A percentile compares a stretch with the other conserved stretches of the same genome.
Evolutionary conservation across 495 filamentous ascomycete species (phyloP).

Genomic region (Extremus antarcticus): DNA sequence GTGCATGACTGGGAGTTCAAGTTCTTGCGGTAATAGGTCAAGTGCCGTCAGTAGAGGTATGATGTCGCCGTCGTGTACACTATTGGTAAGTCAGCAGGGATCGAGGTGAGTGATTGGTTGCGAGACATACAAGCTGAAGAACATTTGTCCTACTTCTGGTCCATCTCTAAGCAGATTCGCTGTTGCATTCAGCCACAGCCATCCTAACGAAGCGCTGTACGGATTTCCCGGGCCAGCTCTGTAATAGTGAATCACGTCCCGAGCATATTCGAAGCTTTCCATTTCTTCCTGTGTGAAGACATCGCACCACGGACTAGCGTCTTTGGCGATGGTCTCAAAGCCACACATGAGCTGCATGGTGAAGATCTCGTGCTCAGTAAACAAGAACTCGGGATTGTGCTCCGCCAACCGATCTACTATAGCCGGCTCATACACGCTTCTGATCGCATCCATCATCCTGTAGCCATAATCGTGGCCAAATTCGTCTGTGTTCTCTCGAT

Average conservation of each 20-base stretch:
- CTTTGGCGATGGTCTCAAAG: slow-evolving; percentile 45
- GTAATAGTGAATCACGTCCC: slow-evolving; percentile 51
- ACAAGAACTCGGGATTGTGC: slow-evolving; percentile 33
- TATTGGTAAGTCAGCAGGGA: slow-evolving; percentile 12
- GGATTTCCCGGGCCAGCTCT: slow-evolving; percentile 48
- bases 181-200: slow-evolving; percentile 53
- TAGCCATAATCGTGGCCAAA: slow-evolving; percentile 42
- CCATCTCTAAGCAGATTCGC: slow-evolving; percentile 39
- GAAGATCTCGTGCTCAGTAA: slow-evolving; percentile 41
- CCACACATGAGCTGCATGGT: slow-evolving; percentile 55
- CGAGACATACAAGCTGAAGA: slow-evolving; percentile 45
- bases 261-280: slow-evolving; percentile 49
- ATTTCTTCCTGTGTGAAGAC: slow-evolving; percentile 48
- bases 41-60: slow-evolving; percentile 45
- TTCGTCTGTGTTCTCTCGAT: slow-evolving; percentile 34
- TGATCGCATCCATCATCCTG: slow-evolving; percentile 37
- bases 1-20: slow-evolving; percentile 36
- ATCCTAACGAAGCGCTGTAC: slow-evolving; percentile 48
- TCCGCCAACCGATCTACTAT: slow-evolving; percentile 37
- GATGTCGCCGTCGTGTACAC: slow-evolving; percentile 52
- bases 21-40: slow-evolving; percentile 37
- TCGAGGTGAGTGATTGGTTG: not conserved
- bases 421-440: slow-evolving; percentile 37
- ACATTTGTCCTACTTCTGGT: slow-evolving; percentile 39
- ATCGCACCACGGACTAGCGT: slow-evolving; percentile 46